Evolutionary conservation across 306 rosid species (phyloP).

Genomic region (Vigna mungo): DNA sequence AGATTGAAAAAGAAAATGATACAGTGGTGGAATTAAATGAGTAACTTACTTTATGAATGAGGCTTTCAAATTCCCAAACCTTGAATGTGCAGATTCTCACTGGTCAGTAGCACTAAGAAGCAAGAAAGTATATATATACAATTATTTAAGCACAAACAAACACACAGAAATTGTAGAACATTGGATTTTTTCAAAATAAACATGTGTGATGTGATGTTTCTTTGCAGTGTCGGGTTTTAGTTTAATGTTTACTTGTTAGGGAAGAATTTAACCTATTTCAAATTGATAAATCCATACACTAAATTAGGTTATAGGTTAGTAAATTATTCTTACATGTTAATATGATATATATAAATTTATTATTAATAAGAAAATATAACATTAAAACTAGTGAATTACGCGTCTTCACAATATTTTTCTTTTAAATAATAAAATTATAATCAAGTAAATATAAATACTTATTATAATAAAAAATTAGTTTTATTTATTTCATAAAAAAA

Average conservation of each 20-base stretch:
- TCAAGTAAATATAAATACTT: no score
- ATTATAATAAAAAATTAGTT: no score
- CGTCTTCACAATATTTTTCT: no score
- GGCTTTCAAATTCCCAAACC: background rate
- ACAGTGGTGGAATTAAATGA: background rate
- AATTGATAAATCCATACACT: background rate
- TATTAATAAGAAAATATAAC: background rate
- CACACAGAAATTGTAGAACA: background rate
- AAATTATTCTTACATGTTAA: background rate
- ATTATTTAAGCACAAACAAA: background rate
- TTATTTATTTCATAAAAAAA: no score
- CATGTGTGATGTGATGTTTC: background rate
- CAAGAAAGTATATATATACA: background rate
- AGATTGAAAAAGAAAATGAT: background rate
- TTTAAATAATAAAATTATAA: no score
- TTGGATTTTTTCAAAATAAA: background rate
- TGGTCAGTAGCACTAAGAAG: background rate
- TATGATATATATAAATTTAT: background rate
- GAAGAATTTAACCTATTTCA: background rate
- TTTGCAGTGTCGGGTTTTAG: background rate
- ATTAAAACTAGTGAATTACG: background rate
- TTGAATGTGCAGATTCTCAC: background rate
- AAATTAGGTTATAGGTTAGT: background rate
- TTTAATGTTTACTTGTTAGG: background rate
- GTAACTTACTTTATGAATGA: slow-evolving; percentile 22